Conservation (phyloP, 2,329 filamentous ascomycete species). For the Neopestalotiopsis sp. region DNA sequence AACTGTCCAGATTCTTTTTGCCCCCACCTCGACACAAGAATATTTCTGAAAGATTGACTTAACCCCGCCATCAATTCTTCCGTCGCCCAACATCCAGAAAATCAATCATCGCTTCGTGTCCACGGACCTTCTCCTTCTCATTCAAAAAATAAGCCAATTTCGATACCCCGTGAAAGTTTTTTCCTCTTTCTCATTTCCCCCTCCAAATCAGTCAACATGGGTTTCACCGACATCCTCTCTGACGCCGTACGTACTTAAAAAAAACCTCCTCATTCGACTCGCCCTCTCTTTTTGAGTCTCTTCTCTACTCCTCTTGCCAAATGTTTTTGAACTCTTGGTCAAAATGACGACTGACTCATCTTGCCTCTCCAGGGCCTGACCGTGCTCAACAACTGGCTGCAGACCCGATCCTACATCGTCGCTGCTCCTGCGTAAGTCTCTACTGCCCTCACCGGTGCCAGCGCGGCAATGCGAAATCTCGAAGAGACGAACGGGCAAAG, state of each 20-base stretch:
- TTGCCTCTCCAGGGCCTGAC: conserved; percentile 19
- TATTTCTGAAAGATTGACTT: conserved; percentile 28
- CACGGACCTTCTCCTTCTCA: conserved; percentile 31
- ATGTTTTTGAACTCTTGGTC: background rate
- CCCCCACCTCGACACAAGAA: conserved; percentile 23
- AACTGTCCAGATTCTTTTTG: background rate
- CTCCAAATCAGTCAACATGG: conserved; percentile 50
- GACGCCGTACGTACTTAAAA: conserved; percentile 46
- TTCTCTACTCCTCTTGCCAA: background rate
- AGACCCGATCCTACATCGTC: conserved; percentile 73
- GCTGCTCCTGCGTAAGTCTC: conserved; percentile 16
- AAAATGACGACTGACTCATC: conserved; percentile 22
- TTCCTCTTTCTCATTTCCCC: background rate
- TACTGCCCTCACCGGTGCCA: conserved; percentile 7
- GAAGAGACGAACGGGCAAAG: background rate
- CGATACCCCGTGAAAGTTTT: conserved; percentile 17
- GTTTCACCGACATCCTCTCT: conserved; percentile 64
- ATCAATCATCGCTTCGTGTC: conserved; percentile 7
- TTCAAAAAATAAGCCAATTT: conserved; percentile 9
- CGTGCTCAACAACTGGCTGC: conserved; percentile 66
- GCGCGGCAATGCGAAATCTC: background rate
- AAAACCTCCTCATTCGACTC: background rate
- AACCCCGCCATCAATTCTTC: conserved; percentile 27
- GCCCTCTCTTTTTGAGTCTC: background rate
- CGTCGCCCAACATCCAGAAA: conserved; percentile 20